phyloP scores from a whole-genome alignment of 2,329 filamentous ascomycete species.

The Beauveria pseudobassiana region DNA sequence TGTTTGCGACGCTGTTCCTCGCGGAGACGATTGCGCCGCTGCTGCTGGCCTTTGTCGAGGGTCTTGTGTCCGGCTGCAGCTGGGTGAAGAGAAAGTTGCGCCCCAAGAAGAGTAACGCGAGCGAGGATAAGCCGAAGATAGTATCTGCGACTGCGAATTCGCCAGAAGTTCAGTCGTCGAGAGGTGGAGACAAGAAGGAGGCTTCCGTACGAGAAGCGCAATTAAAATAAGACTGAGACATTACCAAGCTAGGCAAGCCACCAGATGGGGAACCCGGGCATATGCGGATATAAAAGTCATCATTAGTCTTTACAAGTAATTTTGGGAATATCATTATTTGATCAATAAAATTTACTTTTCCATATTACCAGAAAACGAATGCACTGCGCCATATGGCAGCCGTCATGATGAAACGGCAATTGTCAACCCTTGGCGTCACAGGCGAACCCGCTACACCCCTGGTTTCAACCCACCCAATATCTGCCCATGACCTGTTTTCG shows the following conservation, averaged over 20 bases:
- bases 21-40: conserved; percentile 16
- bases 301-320: neutral
- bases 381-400: neutral
- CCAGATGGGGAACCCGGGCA: neutral
- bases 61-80: conserved; percentile 13
- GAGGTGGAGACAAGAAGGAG: neutral
- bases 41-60: conserved; percentile 14
- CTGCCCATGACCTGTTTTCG: neutral
- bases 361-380: neutral
- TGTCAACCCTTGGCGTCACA: conserved; percentile 5
- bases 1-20: conserved; percentile 16
- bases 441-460: conserved; percentile 11
- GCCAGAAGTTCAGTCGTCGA: neutral
- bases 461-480: conserved; percentile 15
- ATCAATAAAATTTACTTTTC: neutral
- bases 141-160: too few species aligned
- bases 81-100: neutral
- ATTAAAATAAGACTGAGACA: neutral
- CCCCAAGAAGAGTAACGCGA: neutral
- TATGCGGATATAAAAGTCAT: neutral
- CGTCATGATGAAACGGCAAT: conserved; percentile 3
- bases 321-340: neutral
- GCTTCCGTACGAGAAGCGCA: neutral
- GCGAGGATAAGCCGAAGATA: neutral
- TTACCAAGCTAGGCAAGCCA: neutral